These are phyloP conservation scores for Xerophyta viscosa DNA, from an alignment of 106 monocot genomes.

Conservation along the genomic window DNA sequence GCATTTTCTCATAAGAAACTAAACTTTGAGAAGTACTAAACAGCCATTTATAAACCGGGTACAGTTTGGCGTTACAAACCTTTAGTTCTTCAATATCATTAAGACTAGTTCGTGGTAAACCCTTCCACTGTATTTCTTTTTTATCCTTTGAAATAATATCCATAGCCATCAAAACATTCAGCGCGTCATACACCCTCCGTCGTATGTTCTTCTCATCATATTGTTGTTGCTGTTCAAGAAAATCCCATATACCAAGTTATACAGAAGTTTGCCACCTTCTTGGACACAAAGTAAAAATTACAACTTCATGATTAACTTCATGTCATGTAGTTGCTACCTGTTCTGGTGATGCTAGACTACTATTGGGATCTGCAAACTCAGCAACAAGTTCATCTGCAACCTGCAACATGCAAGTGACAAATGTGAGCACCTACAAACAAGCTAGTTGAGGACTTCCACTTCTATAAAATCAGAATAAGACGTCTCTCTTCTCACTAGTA, in stretches of 20 bases:
- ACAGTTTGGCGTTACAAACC: conserved; percentile 23
- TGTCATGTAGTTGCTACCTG: conserved; percentile 32
- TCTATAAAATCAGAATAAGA: too few species aligned
- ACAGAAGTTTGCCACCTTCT: neutral
- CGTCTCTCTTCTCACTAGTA: too few species aligned
- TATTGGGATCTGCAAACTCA: conserved; percentile 72
- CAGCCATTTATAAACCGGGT: neutral
- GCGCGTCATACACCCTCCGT: conserved; percentile 86
- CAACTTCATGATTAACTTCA: too few species aligned
- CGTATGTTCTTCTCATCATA: conserved; percentile 97
- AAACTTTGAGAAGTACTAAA: neutral
- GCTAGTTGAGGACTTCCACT: neutral
- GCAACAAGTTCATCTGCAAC: conserved; percentile 97
- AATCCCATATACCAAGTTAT: neutral
- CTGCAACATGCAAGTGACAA: conserved; percentile 18
- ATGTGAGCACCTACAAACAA: neutral
- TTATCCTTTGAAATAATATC: conserved; percentile 95
- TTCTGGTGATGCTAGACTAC: conserved; percentile 52
- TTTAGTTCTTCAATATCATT: conserved; percentile 85
- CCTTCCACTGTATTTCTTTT: conserved; percentile 97
- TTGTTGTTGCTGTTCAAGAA: conserved; percentile 55
- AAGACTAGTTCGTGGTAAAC: conserved; percentile 80
- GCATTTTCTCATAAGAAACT: neutral
- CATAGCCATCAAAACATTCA: conserved; percentile 96
- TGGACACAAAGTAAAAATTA: too few species aligned